phyloP scores from a whole-genome alignment of 305 asterid species.

The Solanum hybrid region DNA sequence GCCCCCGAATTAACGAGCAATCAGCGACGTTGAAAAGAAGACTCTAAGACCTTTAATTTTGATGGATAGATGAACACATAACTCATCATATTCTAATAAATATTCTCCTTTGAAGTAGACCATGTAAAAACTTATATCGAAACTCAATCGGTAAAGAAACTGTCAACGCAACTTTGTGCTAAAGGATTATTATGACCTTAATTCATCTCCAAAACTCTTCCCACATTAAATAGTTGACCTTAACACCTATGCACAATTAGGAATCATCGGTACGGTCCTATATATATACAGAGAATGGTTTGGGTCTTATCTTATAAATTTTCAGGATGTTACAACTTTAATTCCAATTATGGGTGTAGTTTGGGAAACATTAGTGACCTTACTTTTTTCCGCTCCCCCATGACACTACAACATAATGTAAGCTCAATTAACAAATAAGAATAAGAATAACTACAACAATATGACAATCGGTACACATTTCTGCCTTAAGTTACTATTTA shows the following conservation, averaged over 20 bases:
- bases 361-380: not conserved
- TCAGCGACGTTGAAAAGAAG: not conserved
- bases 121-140: not conserved
- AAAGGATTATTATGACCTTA: not conserved
- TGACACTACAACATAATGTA: not conserved
- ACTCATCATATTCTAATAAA: not conserved
- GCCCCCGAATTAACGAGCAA: not conserved
- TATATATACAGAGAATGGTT: not conserved
- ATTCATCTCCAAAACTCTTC: not conserved
- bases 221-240: not conserved
- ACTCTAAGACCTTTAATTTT: not conserved
- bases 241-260: not conserved
- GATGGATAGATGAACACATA: not conserved
- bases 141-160: not conserved
- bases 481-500: not conserved
- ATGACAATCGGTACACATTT: not conserved
- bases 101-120: not conserved
- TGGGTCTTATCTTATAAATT: not conserved
- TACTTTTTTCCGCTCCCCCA: not conserved
- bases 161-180: not conserved
- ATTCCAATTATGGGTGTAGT: not conserved
- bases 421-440: not conserved
- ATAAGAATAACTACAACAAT: not conserved
- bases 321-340: not conserved
- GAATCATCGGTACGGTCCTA: not conserved